Base-by-base conservation (phyloP, 805 yeast genomes). In the Cyberlindnera galapagoensis region DNA sequence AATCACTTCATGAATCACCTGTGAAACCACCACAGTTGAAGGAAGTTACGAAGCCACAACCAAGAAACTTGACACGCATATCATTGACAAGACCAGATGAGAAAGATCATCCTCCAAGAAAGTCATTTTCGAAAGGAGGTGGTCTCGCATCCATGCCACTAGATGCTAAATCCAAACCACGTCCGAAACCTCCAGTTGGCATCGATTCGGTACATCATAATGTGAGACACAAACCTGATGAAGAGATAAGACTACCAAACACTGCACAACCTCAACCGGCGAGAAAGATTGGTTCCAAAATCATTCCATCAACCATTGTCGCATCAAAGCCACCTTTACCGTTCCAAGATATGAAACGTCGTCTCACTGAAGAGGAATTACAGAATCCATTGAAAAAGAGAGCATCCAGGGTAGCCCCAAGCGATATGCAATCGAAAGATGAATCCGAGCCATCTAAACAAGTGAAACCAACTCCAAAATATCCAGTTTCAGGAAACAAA, bases 331-430 rank as follows among this genome's bases (percentile, higher is more conserved):
- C 38, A 12, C 21, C 28, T 1, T n/a, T n/a, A n/a, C n/a, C n/a
- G n/a, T 35, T 31, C 14, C 51, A 42, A 18, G 53, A 44, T 33
- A 39, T 37, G 18, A 46, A 50, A 20, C 46, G 57, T 25, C 51
- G 51, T 15, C 42, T 45, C n/a, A 50, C 54, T 9, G 44, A 48
- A 9, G 52, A 44, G 9, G 39, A 47, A 29, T 12, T 41, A 7
- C 51, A 45, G 24, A 38, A 14, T 11, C 38, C 40, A 5, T 35
- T 46, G 12, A 40, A 46, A 13, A 47, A 46, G 30, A 42, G 48
- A 18, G 47, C 55, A 5, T 31, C 42, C 2, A 40, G 55, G 18
- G 56, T 58, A 9, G 49, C 57, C 3, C 38, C 20, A 18, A 12
- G 13, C 9, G 16, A 18, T 13, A 15, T 30, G 24, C 18, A 40